Evolutionary conservation across 116 monocot species (phyloP), one percentile per base, ranked within the genome.

Genomic region (Cymodocea nodosa): DNA sequence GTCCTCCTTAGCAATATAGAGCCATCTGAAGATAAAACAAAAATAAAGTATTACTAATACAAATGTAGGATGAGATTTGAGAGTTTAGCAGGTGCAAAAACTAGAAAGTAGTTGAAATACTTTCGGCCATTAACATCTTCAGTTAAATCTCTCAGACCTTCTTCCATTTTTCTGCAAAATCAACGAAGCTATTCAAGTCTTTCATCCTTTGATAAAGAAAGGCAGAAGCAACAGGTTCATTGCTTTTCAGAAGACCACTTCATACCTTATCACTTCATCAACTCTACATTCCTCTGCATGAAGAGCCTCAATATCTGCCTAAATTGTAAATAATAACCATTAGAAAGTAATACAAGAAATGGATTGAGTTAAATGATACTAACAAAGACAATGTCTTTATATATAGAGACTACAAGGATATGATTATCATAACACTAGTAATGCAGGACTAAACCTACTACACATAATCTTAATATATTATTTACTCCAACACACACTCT

Each of bases 1-100:
- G 74, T 94, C 94, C 71, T 87, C 85, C 16, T 73, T 73, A 56
- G 77, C 81, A 20, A 94, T 59, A 72, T 80, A 82, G 18, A 89
- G 77, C 81, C 76, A 81, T 74, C 94, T 94, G 65, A 54, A 60
- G 14, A 35, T 39, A 62, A 39, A 62, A 10, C 62, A 44, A 39
- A 0, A 37, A 44, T 39, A 39, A 8, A 39, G 18, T 62, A 39
- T n/a, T 56, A 36, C 10, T 62, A 12, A 65, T 36, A 14, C 55
- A 70, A 36, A 6, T 25, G 18, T 30, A 30, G 30, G 30, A 36
- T 34, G 48, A 48, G 4, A 19, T 18, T 49, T n/a, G 36, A 52
- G 59, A 66, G 36, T 58, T 13, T 19, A 24, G 22, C 35, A 60
- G 19, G 71, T 18, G 23, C 53, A 52, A 56, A 35, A 44, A 13